Percentiles rank a stretch among this genome's conserved stretches.
phyloP scores from a whole-genome alignment of 2,329 filamentous ascomycete species.

The Pestalotiopsis sp. region DNA sequence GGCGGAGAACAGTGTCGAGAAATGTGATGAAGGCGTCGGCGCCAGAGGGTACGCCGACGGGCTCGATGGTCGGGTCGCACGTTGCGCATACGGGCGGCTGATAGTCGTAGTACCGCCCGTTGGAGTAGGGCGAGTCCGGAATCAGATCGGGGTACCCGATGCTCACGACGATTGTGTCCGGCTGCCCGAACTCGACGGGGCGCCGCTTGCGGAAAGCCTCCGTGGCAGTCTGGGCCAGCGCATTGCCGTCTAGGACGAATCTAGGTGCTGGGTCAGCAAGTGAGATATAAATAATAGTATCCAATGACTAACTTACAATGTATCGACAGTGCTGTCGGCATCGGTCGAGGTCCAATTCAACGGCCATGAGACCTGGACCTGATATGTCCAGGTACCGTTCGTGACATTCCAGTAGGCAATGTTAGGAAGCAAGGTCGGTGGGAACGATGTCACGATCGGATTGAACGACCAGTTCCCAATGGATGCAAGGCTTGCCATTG shows the following conservation, averaged over 20 bases:
- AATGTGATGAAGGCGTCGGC: slow-evolving; percentile 3
- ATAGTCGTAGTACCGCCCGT: slow-evolving; percentile 26
- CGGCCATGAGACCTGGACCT: slow-evolving; percentile 21
- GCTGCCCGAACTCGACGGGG: slow-evolving; percentile 24
- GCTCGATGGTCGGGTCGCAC: neutral
- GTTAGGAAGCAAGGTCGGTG: slow-evolving; percentile 18
- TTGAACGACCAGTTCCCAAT: slow-evolving; percentile 18
- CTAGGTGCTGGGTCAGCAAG: slow-evolving; percentile 10
- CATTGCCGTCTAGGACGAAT: slow-evolving; percentile 31
- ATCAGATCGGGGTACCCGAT: slow-evolving; percentile 27
- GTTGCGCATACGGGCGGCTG: neutral
- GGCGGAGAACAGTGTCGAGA: neutral
- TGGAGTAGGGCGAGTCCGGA: slow-evolving; percentile 23
- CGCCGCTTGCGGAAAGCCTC: slow-evolving; percentile 28
- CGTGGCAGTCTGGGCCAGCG: slow-evolving; percentile 25
- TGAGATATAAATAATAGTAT: too few relatives aligned
- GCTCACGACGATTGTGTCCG: slow-evolving; percentile 27
- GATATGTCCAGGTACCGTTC: slow-evolving; percentile 17
- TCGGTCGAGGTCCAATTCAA: slow-evolving; percentile 17
- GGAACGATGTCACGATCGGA: slow-evolving; percentile 16
- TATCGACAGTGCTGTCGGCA: slow-evolving; percentile 4
- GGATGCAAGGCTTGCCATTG: neutral
- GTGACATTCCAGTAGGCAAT: slow-evolving; percentile 20
- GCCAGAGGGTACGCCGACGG: neutral
- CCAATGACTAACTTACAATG: neutral